A percentile compares a stretch with the other conserved stretches of the same genome.
Evolutionary conservation across 2,329 filamentous ascomycete genomes (phyloP).

Genomic region (Xylaria polymorpha): DNA sequence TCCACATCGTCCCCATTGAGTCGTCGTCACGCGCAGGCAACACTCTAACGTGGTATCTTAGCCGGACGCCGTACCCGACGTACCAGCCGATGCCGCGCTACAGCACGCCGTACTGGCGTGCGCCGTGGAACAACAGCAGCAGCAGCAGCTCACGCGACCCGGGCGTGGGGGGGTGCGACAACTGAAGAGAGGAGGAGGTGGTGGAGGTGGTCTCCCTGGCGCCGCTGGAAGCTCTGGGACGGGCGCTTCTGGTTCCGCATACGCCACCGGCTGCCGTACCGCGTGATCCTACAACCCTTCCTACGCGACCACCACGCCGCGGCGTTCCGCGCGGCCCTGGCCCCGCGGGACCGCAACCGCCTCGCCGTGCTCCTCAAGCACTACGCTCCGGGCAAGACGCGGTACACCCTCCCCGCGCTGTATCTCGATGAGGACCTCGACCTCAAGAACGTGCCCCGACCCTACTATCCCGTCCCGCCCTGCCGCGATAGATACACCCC

Average conservation of each 20-base stretch:
- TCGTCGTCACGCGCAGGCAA: slow-evolving; percentile 8
- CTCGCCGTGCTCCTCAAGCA: slow-evolving; percentile 59
- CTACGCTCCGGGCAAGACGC: slow-evolving; percentile 65
- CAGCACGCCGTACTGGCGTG: slow-evolving; percentile 36
- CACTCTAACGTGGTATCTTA: slow-evolving; percentile 56
- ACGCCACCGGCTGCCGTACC: slow-evolving; percentile 56
- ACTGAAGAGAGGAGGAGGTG: too few species aligned
- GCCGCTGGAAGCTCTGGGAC: slow-evolving; percentile 62
- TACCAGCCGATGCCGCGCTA: slow-evolving; percentile 51
- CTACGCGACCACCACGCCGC: slow-evolving; percentile 58
- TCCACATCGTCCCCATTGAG: slow-evolving; percentile 59
- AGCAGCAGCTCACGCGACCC: background rate
- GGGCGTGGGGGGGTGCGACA: too few species aligned
- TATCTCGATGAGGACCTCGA: slow-evolving; percentile 58
- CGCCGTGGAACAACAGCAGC: slow-evolving; percentile 16
- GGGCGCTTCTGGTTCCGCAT: slow-evolving; percentile 71
- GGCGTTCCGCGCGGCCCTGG: slow-evolving; percentile 60
- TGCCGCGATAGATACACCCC: background rate
- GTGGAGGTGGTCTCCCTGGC: slow-evolving; percentile 48
- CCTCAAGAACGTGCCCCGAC: slow-evolving; percentile 35
- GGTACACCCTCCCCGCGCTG: slow-evolving; percentile 66
- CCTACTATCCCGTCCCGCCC: slow-evolving; percentile 37
- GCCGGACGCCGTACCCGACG: slow-evolving; percentile 59
- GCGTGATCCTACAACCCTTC: slow-evolving; percentile 61
- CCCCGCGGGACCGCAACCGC: slow-evolving; percentile 47